A percentile compares a stretch with the other conserved stretches of the same genome.
Evolutionary conservation across 805 yeast genomes (phyloP).

Genomic region (Aciculoconidium aculeatum): DNA sequence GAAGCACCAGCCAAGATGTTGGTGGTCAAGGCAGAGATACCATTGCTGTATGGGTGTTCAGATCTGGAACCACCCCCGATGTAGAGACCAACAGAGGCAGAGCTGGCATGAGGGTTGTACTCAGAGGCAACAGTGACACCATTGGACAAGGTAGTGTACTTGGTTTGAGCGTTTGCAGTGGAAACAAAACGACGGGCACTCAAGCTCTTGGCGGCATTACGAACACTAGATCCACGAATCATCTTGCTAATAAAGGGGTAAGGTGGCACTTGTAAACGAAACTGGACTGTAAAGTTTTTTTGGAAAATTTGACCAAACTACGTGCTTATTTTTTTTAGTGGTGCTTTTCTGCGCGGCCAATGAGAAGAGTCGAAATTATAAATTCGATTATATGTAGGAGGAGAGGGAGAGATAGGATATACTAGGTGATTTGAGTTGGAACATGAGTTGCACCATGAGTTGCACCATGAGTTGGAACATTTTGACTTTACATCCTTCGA

Average conservation of each 20-base stretch:
- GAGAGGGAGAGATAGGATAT: too few species aligned
- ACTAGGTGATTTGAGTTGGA: too few species aligned
- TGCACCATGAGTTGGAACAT: too few species aligned
- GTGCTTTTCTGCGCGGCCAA: slow-evolving; percentile 14
- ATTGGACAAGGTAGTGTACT: slow-evolving; percentile 65
- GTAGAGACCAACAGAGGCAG: slow-evolving; percentile 65
- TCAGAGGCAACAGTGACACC: slow-evolving; percentile 74
- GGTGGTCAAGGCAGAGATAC: slow-evolving; percentile 65
- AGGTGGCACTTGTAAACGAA: slow-evolving; percentile 5
- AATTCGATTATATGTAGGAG: slow-evolving; percentile 10
- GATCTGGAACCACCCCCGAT: slow-evolving; percentile 74
- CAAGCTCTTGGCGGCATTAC: slow-evolving; percentile 21
- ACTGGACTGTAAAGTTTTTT: too few species aligned
- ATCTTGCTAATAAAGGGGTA: slow-evolving; percentile 17
- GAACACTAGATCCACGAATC: slow-evolving; percentile 39
- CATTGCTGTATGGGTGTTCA: slow-evolving; percentile 78
- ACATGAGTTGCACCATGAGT: too few species aligned
- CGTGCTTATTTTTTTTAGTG: too few species aligned
- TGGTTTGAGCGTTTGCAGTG: slow-evolving; percentile 52
- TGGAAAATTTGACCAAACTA: slow-evolving; percentile 9
- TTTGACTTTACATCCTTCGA: too few species aligned
- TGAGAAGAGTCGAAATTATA: slow-evolving; percentile 14
- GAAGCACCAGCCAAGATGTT: slow-evolving; percentile 37
- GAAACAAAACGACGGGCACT: slow-evolving; percentile 53
- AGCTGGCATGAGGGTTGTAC: slow-evolving; percentile 46